Base-by-base conservation (phyloP, 192 early-diverging fungal genomes). In the Umbelopsis vinacea region DNA sequence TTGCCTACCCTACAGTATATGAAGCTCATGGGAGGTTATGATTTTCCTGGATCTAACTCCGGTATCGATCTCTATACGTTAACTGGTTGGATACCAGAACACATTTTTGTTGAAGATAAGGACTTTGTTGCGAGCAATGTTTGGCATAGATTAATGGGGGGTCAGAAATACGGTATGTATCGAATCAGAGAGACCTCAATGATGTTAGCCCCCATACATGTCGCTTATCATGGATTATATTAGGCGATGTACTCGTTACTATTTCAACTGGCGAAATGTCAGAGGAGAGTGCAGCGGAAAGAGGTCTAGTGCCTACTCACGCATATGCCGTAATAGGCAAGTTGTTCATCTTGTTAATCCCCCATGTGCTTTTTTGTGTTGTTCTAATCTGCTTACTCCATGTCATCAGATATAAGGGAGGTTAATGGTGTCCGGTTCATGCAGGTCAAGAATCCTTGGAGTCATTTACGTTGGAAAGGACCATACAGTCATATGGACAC, bases 21-120 rank as follows among this genome's bases (percentile, higher is more conserved):
- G 89, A 98, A 98, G 80, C 77, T 96, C 1, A 95, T 94, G 92
- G 96, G 96, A 53, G 96, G 96, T 21, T 98, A 96, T 75, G 92
- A 94, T 74, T 98, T 96, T 78, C 95, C 93, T 2, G 96, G 95
- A 54, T 96, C 95, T 53, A 96, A 96, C 78, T 94, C 96, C 12
- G 93, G 96, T 46, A 95, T 95, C 46, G 96, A 97, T 78, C 79
- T 54, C 21, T 72, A 11, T 75, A 93, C 85, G 55, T 78, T 97
- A 73, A 96, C 96, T 4, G 96, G 93, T 3, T 97, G 96, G 96
- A 92, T 96, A 37, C 96, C 96, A 3, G 96, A 97, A 72, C 88
- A 95, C 52, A 82, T 97, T 12, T 96, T 96, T 82, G 87, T 96
- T 54, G 83, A 92, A 37, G 93, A 93, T 22, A 54, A 80, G 12